Base-by-base conservation (phyloP, 495 filamentous ascomycete species). In the Trichoderma erinaceum region DNA sequence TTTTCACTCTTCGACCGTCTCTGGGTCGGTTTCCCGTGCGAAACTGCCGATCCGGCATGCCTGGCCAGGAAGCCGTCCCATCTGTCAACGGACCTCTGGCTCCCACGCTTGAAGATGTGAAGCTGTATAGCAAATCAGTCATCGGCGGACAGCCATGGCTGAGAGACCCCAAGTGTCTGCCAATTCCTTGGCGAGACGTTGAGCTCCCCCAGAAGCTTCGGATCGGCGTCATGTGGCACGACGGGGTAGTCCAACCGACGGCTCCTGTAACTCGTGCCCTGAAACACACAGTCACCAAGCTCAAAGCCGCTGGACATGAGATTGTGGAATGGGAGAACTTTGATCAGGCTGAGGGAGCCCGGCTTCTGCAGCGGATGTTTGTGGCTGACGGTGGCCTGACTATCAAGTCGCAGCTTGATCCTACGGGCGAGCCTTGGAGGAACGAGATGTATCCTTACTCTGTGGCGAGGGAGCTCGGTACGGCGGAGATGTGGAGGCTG, bases 401-500 rank as follows among this genome's bases (percentile, higher is more conserved):
- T 66, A 73, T 84, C 35, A 73, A 76, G 56, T 64, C 66, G 10
- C 71, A 77, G 18, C 74, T 84, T 35, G 72, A 73, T 13, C 77
- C 78, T 43, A 82, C 81, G 1, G 82, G 81, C 13, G 82, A 84
- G 66, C 83, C 83, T 0, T 70, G 77, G 0, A 82, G 56, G 13
- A 4, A 4, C 25, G 56, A 61, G 56, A 61, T 61, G 56, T 12
- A 15, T 13, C 25, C 23, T 11, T 61, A 61, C 16, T 12, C 23
- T 11, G 12, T 61, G 8, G 56, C 56, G 29, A 29, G 56, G 16
- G 56, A 61, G n/a, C 25, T 61, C 3, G n/a, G 56, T 25, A 61
- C 77, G 90, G 87, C 89, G 35, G 93, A 95, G 76, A 82, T 96
- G 71, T 96, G 92, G 92, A 82, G 88, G 67, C 80, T 92, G 46